phyloP scores from a whole-genome alignment of 352 stramenopile species.

The Pythium graminicola region DNA sequence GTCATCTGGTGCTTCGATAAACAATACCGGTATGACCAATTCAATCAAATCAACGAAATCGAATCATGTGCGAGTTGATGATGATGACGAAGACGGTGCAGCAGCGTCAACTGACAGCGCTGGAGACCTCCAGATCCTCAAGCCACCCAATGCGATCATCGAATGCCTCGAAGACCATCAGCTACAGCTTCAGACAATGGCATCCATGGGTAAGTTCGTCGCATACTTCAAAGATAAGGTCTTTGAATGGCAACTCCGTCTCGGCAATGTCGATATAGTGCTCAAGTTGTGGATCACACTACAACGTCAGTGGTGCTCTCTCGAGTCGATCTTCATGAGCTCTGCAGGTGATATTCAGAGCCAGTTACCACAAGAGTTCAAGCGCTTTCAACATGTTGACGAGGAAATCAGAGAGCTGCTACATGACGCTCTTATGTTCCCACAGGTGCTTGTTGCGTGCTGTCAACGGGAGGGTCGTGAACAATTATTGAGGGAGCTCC shows the following conservation, averaged over 20 bases:
- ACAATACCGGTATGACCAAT: not conserved
- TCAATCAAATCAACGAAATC: constrained; percentile 1
- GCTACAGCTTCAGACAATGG: constrained; percentile 93
- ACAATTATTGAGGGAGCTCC: constrained; percentile 71
- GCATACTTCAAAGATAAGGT: constrained; percentile 95
- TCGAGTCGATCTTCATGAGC: constrained; percentile 94
- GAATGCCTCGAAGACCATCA: constrained; percentile 94
- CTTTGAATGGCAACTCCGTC: constrained; percentile 88
- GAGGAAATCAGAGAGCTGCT: constrained; percentile 79
- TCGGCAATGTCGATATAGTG: constrained; percentile 91
- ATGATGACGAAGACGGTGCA: constrained; percentile 30
- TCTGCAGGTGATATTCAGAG: constrained; percentile 88
- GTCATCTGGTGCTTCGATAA: constrained; percentile 25
- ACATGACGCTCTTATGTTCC: constrained; percentile 45
- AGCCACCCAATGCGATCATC: constrained; percentile 88
- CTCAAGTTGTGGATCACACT: constrained; percentile 91
- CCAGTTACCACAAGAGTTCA: constrained; percentile 89
- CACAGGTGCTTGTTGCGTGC: constrained; percentile 69
- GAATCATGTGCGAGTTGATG: not conserved
- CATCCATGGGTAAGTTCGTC: constrained; percentile 95
- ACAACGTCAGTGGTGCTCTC: constrained; percentile 88
- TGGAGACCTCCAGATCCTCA: constrained; percentile 85
- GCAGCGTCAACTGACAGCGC: not conserved
- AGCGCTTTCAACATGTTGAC: constrained; percentile 86
- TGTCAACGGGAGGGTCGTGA: constrained; percentile 76